These are phyloP conservation scores for Elsinoe batatas DNA, from an alignment of 2,329 filamentous ascomycete species.

Conservation along the genomic window DNA sequence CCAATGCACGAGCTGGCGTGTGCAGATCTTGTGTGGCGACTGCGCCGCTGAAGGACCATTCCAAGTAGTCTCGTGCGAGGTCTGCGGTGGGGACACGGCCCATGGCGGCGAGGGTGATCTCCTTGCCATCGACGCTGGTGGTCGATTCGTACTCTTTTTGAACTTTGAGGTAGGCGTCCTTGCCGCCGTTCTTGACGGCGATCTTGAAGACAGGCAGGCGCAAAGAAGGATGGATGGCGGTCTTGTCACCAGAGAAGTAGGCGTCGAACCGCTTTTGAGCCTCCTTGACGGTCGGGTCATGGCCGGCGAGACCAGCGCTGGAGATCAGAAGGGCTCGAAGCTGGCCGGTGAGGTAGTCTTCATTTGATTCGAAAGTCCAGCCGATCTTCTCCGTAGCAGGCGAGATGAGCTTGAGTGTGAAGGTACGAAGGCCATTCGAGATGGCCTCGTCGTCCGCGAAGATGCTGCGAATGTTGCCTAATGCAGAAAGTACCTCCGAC, in stretches of 20 bases:
- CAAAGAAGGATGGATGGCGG: slow-evolving; percentile 70
- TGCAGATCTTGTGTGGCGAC: slow-evolving; percentile 84
- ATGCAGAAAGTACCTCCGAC: slow-evolving; percentile 69
- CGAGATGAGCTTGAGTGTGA: slow-evolving; percentile 66
- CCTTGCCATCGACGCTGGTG: slow-evolving; percentile 81
- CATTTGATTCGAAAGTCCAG: slow-evolving; percentile 69
- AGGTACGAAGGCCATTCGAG: slow-evolving; percentile 63
- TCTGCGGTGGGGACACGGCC: slow-evolving; percentile 61
- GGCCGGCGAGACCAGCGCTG: slow-evolving; percentile 64
- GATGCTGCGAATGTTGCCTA: slow-evolving; percentile 70
- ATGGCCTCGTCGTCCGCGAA: slow-evolving; percentile 69
- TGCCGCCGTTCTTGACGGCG: slow-evolving; percentile 61
- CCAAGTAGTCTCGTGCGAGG: slow-evolving; percentile 57
- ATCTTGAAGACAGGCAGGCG: slow-evolving; percentile 72
- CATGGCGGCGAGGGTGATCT: slow-evolving; percentile 68
- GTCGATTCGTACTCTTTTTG: slow-evolving; percentile 79
- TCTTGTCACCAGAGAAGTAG: slow-evolving; percentile 60
- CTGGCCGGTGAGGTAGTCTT: slow-evolving; percentile 74
- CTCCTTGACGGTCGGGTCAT: slow-evolving; percentile 61
- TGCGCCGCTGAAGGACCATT: slow-evolving; percentile 72
- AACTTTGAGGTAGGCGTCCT: slow-evolving; percentile 60
- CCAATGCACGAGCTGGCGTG: slow-evolving; percentile 62
- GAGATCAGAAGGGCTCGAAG: slow-evolving; percentile 72
- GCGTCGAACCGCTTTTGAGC: slow-evolving; percentile 68
- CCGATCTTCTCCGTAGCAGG: slow-evolving; percentile 69